These are phyloP conservation scores for Debaryomyces psychrophilus DNA, from an alignment of 1,139 yeast species.

Conservation along the genomic window DNA sequence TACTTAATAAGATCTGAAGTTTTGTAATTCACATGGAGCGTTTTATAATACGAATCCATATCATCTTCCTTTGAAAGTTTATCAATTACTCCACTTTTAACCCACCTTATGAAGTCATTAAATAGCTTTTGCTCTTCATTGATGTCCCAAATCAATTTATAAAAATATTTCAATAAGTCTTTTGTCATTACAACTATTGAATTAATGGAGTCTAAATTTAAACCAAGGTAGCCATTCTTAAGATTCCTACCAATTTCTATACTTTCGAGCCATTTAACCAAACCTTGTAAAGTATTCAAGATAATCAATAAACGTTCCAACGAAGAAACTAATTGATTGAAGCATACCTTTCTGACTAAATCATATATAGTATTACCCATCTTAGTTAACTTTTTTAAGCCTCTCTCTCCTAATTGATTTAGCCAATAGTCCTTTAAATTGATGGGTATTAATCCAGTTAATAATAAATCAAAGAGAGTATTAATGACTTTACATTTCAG, in stretches of 20 bases:
- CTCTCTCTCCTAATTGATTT: slow-evolving; percentile 67
- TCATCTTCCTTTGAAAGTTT: slow-evolving; percentile 42
- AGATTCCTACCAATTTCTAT: slow-evolving; percentile 5
- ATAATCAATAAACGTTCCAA: slow-evolving; percentile 59
- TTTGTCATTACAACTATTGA: slow-evolving; percentile 33
- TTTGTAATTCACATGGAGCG: slow-evolving; percentile 22
- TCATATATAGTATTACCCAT: slow-evolving; percentile 56
- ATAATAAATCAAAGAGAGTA: slow-evolving; percentile 50
- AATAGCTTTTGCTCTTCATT: slow-evolving; percentile 57
- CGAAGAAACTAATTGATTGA: slow-evolving; percentile 56
- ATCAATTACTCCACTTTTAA: slow-evolving; percentile 40
- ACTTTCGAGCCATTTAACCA: slow-evolving; percentile 41
- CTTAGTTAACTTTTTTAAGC: slow-evolving; percentile 60
- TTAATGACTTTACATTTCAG: slow-evolving; percentile 14
- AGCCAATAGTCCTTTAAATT: slow-evolving; percentile 44
- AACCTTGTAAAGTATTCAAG: slow-evolving; percentile 51
- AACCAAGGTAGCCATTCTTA: slow-evolving; percentile 30
- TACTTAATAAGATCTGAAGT: slow-evolving; percentile 34
- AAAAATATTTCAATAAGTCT: slow-evolving; percentile 36
- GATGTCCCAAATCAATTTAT: slow-evolving; percentile 48
- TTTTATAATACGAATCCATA: slow-evolving; percentile 28
- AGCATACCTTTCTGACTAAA: slow-evolving; percentile 44
- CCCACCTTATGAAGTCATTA: slow-evolving; percentile 55
- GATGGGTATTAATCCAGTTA: slow-evolving; percentile 60
- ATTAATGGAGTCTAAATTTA: slow-evolving; percentile 28